A percentile compares a stretch with the other conserved stretches of the same genome.
These are phyloP conservation scores for Globisporangium okanoganense DNA, from an alignment of 352 stramenopile genomes.

Conservation along the genomic window DNA sequence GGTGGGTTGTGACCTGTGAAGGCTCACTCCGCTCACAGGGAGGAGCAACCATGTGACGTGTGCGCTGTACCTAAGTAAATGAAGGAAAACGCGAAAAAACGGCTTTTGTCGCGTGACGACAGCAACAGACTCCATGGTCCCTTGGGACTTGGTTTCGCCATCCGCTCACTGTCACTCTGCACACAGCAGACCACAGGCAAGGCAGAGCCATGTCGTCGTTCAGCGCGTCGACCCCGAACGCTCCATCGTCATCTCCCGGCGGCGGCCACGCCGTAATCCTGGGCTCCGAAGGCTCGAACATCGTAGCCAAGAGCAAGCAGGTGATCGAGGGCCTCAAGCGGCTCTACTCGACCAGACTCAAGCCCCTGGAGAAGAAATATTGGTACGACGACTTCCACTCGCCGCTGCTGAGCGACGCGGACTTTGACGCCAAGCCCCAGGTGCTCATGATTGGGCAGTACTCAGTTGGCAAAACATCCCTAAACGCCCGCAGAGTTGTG, in stretches of 20 bases:
- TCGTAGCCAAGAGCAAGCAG: constrained; percentile 57
- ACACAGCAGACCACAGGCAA: neutral
- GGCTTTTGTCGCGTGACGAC: neutral
- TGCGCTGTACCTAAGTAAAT: neutral
- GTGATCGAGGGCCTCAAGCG: constrained; percentile 82
- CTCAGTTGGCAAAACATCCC: constrained; percentile 98
- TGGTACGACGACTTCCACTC: constrained; percentile 93
- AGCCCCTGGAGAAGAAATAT: constrained; percentile 90
- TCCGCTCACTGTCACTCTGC: neutral
- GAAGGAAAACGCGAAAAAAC: neutral
- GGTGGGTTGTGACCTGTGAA: too few relatives aligned
- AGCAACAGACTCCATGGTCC: neutral
- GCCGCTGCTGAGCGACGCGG: constrained; percentile 89
- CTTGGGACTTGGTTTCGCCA: neutral
- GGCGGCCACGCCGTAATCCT: constrained; percentile 28
- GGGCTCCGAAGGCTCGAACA: constrained; percentile 53
- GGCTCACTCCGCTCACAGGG: too few relatives aligned
- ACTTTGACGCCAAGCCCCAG: constrained; percentile 98
- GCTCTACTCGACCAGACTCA: constrained; percentile 72
- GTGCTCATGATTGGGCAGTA: constrained; percentile 98
- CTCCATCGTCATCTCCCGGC: neutral
- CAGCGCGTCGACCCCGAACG: neutral
- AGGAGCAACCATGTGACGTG: neutral
- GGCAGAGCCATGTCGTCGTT: too few relatives aligned
- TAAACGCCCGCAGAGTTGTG: too few relatives aligned